Evolutionary conservation across 805 yeast species (phyloP).

Genomic region (Wickerhamiella hasegawae): DNA sequence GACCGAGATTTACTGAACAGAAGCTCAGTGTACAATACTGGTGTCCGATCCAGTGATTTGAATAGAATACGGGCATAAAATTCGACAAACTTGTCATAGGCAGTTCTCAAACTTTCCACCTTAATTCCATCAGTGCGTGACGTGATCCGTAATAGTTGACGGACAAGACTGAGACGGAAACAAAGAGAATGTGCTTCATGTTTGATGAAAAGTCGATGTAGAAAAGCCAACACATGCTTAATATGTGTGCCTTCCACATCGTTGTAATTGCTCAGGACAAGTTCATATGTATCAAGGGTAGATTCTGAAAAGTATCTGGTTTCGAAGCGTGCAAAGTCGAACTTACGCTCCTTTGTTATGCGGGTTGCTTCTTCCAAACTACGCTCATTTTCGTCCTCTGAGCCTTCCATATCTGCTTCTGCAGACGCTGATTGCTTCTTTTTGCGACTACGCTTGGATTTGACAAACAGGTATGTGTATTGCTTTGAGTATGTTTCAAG

Average conservation of each 20-base stretch:
- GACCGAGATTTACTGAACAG: conserved; percentile 42
- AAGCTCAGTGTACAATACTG: conserved; percentile 42
- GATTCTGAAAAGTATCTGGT: conserved; percentile 36
- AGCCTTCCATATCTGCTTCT: conserved; percentile 10
- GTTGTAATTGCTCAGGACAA: conserved; percentile 39
- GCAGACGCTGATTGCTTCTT: conserved; percentile 8
- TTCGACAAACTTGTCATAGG: conserved; percentile 46
- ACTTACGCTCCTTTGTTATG: conserved; percentile 30
- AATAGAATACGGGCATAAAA: conserved; percentile 49
- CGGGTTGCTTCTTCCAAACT: conserved; percentile 20
- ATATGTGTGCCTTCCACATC: conserved; percentile 48
- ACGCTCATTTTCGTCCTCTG: conserved; percentile 11
- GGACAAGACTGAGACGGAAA: conserved; percentile 61
- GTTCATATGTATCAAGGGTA: conserved; percentile 50
- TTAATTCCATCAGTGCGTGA: conserved; percentile 32
- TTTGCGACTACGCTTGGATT: conserved; percentile 26
- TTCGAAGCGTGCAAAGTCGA: conserved; percentile 31
- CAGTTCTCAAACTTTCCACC: conserved; percentile 31
- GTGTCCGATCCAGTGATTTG: conserved; percentile 33
- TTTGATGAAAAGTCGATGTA: conserved; percentile 53
- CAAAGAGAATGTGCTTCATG: conserved; percentile 42
- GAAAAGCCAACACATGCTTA: conserved; percentile 47
- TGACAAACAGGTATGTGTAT: conserved; percentile 34
- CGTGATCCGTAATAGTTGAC: conserved; percentile 35
- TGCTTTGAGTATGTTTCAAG: conserved; percentile 51